phyloP scores from a whole-genome alignment of 768 basidiomycete species.

The Lentinula lateritia region DNA sequence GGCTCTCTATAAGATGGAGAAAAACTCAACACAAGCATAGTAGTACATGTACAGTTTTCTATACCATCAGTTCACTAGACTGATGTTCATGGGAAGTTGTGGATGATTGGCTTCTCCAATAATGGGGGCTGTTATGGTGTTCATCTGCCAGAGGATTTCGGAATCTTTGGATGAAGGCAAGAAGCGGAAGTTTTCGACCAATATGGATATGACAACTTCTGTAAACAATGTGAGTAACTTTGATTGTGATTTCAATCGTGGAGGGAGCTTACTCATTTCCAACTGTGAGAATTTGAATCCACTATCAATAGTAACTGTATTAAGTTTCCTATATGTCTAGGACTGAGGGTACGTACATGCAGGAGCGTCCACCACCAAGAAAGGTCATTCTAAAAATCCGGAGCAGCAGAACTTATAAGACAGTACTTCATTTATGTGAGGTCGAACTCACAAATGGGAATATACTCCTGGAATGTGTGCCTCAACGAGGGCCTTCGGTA shows the following conservation, averaged over 20 bases:
- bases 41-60: no score
- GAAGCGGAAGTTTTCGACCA: slow-evolving; percentile 1
- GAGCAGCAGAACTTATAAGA: background rate
- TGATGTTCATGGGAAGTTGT: background rate
- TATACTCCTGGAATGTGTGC: slow-evolving; percentile 30
- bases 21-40: no score
- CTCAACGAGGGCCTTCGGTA: slow-evolving; percentile 24
- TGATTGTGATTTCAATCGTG: background rate
- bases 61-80: background rate
- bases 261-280: slow-evolving; percentile 2
- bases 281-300: slow-evolving; percentile 5
- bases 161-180: background rate
- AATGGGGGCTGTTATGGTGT: background rate
- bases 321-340: background rate
- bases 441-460: slow-evolving; percentile 24
- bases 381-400: slow-evolving; percentile 33
- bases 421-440: background rate
- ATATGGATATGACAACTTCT: slow-evolving; percentile 1
- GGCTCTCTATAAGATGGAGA: no score
- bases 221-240: background rate
- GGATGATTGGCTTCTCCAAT: background rate
- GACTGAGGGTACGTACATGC: slow-evolving; percentile 22
- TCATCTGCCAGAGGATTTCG: background rate
- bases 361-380: slow-evolving; percentile 33
- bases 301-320: background rate